Conservation (phyloP, 345 rosid genomes). For the Cardamine chenopodiifolia region DNA sequence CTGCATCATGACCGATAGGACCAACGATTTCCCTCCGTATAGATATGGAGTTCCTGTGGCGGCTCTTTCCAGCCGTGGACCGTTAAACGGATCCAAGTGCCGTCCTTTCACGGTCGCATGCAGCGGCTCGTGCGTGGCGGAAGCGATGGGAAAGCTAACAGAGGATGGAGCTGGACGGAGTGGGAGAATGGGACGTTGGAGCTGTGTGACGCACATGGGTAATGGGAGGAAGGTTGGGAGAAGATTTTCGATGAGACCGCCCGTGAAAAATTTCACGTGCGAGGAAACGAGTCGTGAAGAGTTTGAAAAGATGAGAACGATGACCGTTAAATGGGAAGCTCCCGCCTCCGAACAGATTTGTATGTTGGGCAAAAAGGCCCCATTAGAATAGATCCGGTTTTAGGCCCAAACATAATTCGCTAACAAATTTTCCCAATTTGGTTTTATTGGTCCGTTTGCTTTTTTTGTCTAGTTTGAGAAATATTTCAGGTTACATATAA, state of each 20-base stretch:
- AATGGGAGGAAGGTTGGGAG: conserved; percentile 83
- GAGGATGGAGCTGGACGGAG: conserved; percentile 87
- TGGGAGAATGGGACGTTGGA: conserved; percentile 64
- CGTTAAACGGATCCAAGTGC: conserved; percentile 95
- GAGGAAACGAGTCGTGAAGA: conserved; percentile 58
- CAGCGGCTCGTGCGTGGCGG: conserved; percentile 57
- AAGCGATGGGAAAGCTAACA: conserved; percentile 56
- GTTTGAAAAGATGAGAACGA: conserved; percentile 55
- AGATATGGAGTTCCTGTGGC: conserved; percentile 83
- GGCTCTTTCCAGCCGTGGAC: conserved; percentile 68
- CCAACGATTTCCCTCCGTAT: conserved; percentile 66
- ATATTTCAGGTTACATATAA: not conserved
- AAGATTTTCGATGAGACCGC: conserved; percentile 54
- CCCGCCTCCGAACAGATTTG: conserved; percentile 74
- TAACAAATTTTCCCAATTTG: conserved; percentile 5
- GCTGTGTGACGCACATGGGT: conserved; percentile 69
- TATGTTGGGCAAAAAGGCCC: conserved; percentile 39
- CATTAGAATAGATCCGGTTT: conserved; percentile 4
- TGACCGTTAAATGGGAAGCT: conserved; percentile 61
- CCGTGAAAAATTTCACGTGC: conserved; percentile 52
- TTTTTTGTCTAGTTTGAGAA: not conserved
- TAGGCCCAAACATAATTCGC: conserved; percentile 14
- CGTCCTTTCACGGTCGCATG: conserved; percentile 77
- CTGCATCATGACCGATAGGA: conserved; percentile 72
- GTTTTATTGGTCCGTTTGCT: not conserved